Conservation (phyloP, 2,329 filamentous ascomycete species). For the Trichophaea hybrida region DNA sequence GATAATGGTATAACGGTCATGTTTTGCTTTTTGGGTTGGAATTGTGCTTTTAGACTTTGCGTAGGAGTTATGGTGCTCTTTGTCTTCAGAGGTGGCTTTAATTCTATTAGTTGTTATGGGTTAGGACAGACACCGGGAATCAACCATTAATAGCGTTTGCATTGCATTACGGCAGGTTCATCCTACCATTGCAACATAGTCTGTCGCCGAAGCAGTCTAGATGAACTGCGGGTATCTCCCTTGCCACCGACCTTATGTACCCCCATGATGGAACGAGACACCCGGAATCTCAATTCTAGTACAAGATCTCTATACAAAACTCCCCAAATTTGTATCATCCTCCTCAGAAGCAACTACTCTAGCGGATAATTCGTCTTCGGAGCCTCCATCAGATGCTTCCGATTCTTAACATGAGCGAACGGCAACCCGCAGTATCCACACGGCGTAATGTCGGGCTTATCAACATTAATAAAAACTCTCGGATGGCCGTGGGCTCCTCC, state of each 20-base stretch:
- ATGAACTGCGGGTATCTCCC: no score
- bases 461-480: conserved; percentile 89
- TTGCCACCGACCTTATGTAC: no score
- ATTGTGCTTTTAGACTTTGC: background rate
- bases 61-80: background rate
- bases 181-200: no score
- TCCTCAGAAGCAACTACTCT: background rate
- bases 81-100: background rate
- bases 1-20: conserved; percentile 40
- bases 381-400: background rate
- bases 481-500: conserved; percentile 84
- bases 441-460: conserved; percentile 82
- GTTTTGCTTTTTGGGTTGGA: background rate
- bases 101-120: background rate
- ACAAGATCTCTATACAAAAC: background rate
- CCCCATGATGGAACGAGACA: background rate
- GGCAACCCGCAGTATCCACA: conserved; percentile 92
- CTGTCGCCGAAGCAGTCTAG: no score
- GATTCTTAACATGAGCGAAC: conserved; percentile 39
- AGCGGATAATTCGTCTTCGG: background rate
- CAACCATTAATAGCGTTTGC: no score
- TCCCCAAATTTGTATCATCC: background rate
- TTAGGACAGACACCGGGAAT: background rate
- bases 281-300: conserved; percentile 2
- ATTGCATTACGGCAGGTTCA: no score